Evolutionary conservation across 257 asterid species (phyloP).

Genomic region (Solanum sejunctum): DNA sequence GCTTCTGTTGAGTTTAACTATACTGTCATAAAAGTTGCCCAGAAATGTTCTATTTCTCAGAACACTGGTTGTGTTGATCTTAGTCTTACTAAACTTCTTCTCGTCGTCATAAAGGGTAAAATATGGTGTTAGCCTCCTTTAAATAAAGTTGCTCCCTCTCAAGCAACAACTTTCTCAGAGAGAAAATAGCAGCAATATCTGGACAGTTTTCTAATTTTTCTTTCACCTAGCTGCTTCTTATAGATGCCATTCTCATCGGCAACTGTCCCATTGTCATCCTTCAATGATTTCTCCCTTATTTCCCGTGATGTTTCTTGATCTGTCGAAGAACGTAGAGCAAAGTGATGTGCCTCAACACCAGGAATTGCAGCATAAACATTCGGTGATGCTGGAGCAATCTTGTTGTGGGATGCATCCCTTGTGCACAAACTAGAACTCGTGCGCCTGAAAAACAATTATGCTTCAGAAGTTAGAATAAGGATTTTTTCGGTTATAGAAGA

Average conservation of each 20-base stretch:
- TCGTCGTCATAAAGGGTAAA: not conserved
- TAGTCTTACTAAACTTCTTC: not conserved
- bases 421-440: constrained; percentile 20
- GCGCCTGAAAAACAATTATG: constrained; percentile 19
- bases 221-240: constrained; percentile 11
- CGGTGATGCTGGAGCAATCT: constrained; percentile 37
- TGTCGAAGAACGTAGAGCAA: constrained; percentile 7
- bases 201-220: constrained; percentile 12
- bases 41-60: not conserved
- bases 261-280: not conserved
- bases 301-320: not conserved
- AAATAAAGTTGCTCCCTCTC: not conserved
- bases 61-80: not conserved
- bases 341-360: constrained; percentile 4
- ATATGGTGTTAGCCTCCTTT: not conserved
- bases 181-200: constrained; percentile 32
- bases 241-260: constrained; percentile 5
- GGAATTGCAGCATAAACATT: not conserved
- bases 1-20: not conserved
- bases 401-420: constrained; percentile 31
- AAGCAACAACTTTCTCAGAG: constrained; percentile 7
- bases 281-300: not conserved
- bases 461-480: not conserved
- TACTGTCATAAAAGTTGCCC: not conserved
- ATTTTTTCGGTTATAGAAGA: not conserved